Evolutionary conservation across 495 filamentous ascomycete species (phyloP).

Genomic region (Hyphodiscus hymeniophilus): DNA sequence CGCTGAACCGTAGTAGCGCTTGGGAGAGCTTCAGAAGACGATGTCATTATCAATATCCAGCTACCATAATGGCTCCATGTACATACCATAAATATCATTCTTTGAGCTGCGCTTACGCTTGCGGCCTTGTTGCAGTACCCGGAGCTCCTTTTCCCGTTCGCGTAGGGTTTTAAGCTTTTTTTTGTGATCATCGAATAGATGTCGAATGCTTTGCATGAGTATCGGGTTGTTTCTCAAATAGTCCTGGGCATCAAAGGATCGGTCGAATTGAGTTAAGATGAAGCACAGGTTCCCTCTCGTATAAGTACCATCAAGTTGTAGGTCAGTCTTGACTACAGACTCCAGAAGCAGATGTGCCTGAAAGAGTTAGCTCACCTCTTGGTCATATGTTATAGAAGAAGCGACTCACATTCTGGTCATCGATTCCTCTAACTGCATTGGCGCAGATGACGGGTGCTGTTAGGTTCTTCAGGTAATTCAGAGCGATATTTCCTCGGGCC

Average conservation of each 20-base stretch:
- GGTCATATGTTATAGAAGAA: neutral
- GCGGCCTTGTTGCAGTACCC: too few relatives aligned
- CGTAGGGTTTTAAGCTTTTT: neutral
- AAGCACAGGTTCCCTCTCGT: slow-evolving; percentile 8
- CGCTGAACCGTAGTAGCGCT: too few relatives aligned
- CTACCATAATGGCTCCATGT: too few relatives aligned
- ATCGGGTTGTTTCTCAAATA: slow-evolving; percentile 5
- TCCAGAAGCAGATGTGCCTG: slow-evolving; percentile 13
- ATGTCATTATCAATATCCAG: too few relatives aligned
- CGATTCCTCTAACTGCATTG: neutral
- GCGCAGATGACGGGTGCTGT: slow-evolving; percentile 8
- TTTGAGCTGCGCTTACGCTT: too few relatives aligned
- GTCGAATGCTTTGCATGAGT: neutral
- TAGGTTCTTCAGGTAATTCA: slow-evolving; percentile 49
- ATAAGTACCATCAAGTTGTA: slow-evolving; percentile 13
- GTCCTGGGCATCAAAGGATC: neutral
- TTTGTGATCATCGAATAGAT: neutral
- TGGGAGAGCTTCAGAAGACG: too few relatives aligned
- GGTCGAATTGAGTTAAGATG: slow-evolving; percentile 7
- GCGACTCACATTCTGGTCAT: slow-evolving; percentile 2
- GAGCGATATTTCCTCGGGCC: slow-evolving; percentile 52
- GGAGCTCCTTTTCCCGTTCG: too few relatives aligned
- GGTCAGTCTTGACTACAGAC: slow-evolving; percentile 1
- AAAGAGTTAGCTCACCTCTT: neutral
- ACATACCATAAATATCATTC: too few relatives aligned